phyloP scores from a whole-genome alignment of 108 stramenopile species.

The Parmales sp. region DNA sequence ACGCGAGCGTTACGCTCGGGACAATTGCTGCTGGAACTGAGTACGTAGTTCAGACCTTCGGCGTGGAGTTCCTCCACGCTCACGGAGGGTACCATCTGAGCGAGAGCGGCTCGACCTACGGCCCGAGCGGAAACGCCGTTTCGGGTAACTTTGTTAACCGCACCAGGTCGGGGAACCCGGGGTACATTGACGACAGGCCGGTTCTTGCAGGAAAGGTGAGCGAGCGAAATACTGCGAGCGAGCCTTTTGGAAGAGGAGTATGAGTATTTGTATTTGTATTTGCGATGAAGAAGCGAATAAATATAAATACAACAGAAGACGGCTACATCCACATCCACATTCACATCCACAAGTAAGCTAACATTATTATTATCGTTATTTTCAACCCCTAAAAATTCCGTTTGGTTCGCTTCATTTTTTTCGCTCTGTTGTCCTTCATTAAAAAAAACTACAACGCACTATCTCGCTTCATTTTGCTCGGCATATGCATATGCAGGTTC shows the following conservation, averaged over 20 bases:
- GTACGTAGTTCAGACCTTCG: constrained; percentile 22
- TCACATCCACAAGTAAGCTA: no score
- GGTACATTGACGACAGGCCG: constrained; percentile 37
- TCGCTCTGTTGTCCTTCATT: no score
- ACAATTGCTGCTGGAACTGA: constrained; percentile 12
- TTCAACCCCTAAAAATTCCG: no score
- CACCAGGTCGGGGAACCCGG: constrained; percentile 43
- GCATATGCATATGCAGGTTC: no score
- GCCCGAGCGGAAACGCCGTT: not conserved
- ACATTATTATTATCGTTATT: no score
- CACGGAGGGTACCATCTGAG: no score
- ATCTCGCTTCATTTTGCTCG: no score
- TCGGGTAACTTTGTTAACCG: constrained; percentile 29
- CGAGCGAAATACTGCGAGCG: no score
- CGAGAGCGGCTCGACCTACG: constrained; percentile 2
- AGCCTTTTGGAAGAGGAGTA: not conserved
- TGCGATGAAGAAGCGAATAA: constrained; percentile 23
- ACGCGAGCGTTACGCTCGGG: constrained; percentile 16
- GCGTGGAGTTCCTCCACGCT: constrained; percentile 29
- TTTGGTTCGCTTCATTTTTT: no score
- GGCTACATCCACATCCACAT: no score
- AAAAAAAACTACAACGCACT: no score
- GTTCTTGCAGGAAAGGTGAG: constrained; percentile 32
- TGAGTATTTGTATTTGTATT: constrained; percentile 14
- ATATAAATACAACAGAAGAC: no score